A percentile compares a stretch with the other conserved stretches of the same genome.
Evolutionary conservation across 805 yeast genomes (phyloP).

Genomic region (Maudiozyma barnettii): DNA sequence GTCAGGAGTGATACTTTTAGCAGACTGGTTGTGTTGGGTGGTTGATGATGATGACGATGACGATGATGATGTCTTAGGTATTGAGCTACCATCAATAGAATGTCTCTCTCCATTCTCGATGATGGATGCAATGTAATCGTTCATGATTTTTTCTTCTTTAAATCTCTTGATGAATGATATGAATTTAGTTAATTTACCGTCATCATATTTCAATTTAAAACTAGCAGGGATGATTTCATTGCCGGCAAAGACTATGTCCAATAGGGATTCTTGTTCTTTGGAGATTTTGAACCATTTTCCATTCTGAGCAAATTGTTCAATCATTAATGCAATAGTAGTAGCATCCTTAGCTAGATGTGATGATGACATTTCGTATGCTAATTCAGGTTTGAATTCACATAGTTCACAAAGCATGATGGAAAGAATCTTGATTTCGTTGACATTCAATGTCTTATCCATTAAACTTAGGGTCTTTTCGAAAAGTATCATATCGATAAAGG

Average conservation of each 20-base stretch:
- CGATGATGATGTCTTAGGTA: not conserved
- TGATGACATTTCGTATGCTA: conserved; percentile 35
- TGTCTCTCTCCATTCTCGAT: not conserved
- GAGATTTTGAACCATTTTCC: not conserved
- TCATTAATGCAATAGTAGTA: not conserved
- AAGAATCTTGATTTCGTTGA: conserved; percentile 43
- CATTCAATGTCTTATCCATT: conserved; percentile 6
- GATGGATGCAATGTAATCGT: not conserved
- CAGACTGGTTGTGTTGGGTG: not conserved
- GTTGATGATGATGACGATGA: not conserved
- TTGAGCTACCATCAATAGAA: not conserved
- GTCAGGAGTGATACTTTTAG: not conserved
- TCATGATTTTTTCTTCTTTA: conserved; percentile 1
- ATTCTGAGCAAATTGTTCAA: not conserved
- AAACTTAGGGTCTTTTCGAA: conserved; percentile 4
- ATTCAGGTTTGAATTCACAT: conserved; percentile 49
- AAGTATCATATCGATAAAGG: conserved; percentile 49
- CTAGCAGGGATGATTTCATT: conserved; percentile 19
- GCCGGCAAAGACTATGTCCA: not conserved
- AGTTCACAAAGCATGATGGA: conserved; percentile 58
- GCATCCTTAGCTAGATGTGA: conserved; percentile 21
- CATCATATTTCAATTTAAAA: conserved; percentile 21
- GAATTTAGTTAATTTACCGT: not conserved
- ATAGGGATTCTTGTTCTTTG: not conserved
- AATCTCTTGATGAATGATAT: conserved; percentile 1